Percentiles rank a stretch among this genome's conserved stretches.
Conservation (phyloP, 441 rosid genomes). For the Heliophila coronopifolia region DNA sequence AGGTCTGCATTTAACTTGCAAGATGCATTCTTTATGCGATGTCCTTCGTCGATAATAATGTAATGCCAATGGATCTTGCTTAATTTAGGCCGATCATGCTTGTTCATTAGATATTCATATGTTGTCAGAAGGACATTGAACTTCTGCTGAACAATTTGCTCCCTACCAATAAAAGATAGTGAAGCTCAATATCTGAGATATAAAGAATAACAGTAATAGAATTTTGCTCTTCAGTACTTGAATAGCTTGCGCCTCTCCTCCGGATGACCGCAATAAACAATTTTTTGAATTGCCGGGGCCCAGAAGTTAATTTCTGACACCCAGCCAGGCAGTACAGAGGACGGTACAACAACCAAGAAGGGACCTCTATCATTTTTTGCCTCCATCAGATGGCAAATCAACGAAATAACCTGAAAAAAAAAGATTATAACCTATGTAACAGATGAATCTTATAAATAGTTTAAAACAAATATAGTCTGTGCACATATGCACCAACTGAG, state of each 20-base stretch:
- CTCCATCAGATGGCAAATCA: constrained; percentile 93
- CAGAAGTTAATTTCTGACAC: constrained; percentile 78
- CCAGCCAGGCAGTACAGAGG: constrained; percentile 93
- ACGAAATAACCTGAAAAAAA: constrained; percentile 65
- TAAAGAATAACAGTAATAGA: constrained; percentile 8
- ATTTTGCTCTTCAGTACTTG: constrained; percentile 45
- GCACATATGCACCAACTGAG: constrained; percentile 15
- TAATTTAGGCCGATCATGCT: constrained; percentile 86
- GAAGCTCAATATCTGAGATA: not conserved
- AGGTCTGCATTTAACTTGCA: constrained; percentile 95
- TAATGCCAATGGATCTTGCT: constrained; percentile 90
- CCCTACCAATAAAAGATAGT: constrained; percentile 50
- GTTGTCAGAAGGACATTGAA: constrained; percentile 89
- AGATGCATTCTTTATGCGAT: constrained; percentile 96
- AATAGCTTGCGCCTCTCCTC: constrained; percentile 88
- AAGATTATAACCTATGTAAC: constrained; percentile 8
- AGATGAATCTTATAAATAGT: constrained; percentile 16
- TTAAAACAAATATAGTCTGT: constrained; percentile 1
- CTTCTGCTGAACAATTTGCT: constrained; percentile 78
- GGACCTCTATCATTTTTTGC: constrained; percentile 92
- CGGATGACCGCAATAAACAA: constrained; percentile 83
- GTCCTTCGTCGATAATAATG: constrained; percentile 93
- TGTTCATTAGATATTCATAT: constrained; percentile 91
- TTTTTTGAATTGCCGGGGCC: constrained; percentile 71
- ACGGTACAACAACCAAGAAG: constrained; percentile 90